Percentiles rank a stretch among this genome's conserved stretches.
phyloP scores from a whole-genome alignment of 2,329 filamentous ascomycete species.

The Hypoxylon sp. region DNA sequence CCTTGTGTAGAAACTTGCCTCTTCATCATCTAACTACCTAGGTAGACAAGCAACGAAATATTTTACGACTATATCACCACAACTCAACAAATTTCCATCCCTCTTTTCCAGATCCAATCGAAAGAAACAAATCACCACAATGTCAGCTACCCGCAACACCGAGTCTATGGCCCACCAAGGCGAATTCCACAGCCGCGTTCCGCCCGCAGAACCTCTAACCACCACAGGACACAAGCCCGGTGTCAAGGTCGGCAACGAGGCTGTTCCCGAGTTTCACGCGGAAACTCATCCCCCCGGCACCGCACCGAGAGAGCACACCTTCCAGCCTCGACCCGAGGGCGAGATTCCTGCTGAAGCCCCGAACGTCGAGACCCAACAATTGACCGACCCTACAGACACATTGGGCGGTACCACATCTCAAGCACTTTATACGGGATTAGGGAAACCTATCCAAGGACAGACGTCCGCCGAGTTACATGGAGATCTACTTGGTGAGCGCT shows the following conservation, averaged over 20 bases:
- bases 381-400: constrained; percentile 54
- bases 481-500: constrained; percentile 52
- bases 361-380: constrained; percentile 27
- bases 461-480: constrained; percentile 55
- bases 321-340: constrained; percentile 55
- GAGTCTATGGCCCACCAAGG: constrained; percentile 67
- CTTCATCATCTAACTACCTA: neutral
- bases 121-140: constrained; percentile 22
- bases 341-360: constrained; percentile 56
- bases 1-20: neutral
- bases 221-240: constrained; percentile 73
- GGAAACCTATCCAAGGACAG: constrained; percentile 60
- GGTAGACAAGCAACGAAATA: neutral
- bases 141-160: constrained; percentile 57
- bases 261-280: constrained; percentile 72
- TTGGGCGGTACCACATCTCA: constrained; percentile 61
- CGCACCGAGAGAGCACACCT: constrained; percentile 65
- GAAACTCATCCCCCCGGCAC: constrained; percentile 72
- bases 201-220: constrained; percentile 65
- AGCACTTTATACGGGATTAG: constrained; percentile 59
- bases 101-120: neutral
- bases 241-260: constrained; percentile 70
- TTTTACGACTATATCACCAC: neutral
- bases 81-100: no score
- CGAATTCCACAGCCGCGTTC: constrained; percentile 66